Base-by-base conservation (phyloP, 2,329 filamentous ascomycete genomes). In the Aspergillus pseudoglaucus region DNA sequence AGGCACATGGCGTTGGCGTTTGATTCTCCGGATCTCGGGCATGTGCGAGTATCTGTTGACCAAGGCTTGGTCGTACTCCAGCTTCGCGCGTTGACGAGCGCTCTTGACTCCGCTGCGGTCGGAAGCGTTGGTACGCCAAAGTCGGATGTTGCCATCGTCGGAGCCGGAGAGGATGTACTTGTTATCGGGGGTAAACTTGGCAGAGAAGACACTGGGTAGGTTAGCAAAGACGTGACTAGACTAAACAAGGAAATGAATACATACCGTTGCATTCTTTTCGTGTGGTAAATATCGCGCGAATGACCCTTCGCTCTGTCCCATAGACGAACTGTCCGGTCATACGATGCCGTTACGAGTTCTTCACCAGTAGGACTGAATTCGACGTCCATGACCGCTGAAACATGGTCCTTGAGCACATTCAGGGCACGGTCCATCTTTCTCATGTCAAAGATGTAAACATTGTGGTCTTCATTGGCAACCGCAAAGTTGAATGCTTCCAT, bases 401-500 rank as follows among this genome's bases (percentile, higher is more conserved):
- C 90, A 64, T 95, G 89, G 59, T 91, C 88, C 68, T 91, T 93
- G 46, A 95, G 77, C 7, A 96, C 83, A 64, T 97, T 96, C 51
- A 95, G 74, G 0, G 91, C 88, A 53, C 89, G 84, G 57, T 88
- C 83, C 67, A 95, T 85, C 64, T 89, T 91, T 58, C 93, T 82
- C 81, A 94, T 94, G 68, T 98, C 93, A 62, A 98, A 98, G 51
- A 96, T 80, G 63, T 90, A 88, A 55, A 87, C 79, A 67, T 95
- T 94, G 73, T 96, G 91, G 63, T 97, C 93, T 74, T 98, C 93
- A 58, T 87, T 94, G 10, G 88, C 93, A 25, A 90, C 83, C 14
- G 90, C 91, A 62, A 97, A 85, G 72, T 97, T 95, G 76, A 95
- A 95, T 6, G 90, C 87, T 68, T 95, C 90, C 85, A 96, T 93